Conservation (phyloP, 148 eudicot species). For the Amaranthus hypochondriacus region DNA sequence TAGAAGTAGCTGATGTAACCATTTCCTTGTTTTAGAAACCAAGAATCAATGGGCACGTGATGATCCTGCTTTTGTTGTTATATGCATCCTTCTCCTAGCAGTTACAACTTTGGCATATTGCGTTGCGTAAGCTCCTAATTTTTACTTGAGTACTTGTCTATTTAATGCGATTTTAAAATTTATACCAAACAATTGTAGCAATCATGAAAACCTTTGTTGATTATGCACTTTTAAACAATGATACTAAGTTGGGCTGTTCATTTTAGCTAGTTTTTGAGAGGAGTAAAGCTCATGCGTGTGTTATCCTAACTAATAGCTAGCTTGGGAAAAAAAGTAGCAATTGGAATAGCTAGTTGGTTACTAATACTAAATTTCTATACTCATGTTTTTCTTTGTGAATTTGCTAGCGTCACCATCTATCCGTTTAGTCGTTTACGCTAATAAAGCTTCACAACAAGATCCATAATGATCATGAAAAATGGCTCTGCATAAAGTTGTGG, state of each 20-base stretch:
- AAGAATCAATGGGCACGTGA: slow-evolving; percentile 99
- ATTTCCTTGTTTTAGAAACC: slow-evolving; percentile 63
- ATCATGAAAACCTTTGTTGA: not conserved
- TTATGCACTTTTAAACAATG: not conserved
- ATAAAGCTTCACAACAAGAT: not conserved
- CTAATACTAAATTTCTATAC: not conserved
- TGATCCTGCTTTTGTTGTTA: slow-evolving; percentile 98
- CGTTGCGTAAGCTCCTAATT: slow-evolving; percentile 70
- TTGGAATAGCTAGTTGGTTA: not conserved
- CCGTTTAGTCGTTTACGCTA: not conserved
- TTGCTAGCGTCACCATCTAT: not conserved
- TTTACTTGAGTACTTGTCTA: not conserved
- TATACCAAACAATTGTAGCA: not conserved
- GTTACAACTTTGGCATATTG: slow-evolving; percentile 87
- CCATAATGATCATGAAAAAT: not conserved
- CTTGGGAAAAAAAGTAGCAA: too few species aligned
- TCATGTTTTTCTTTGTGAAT: not conserved
- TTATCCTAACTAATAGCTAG: too few species aligned
- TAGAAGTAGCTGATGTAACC: slow-evolving; percentile 8
- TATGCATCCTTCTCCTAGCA: slow-evolving; percentile 80
- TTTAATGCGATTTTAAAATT: not conserved
- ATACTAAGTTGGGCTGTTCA: not conserved
- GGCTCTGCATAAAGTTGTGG: not conserved
- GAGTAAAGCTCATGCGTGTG: not conserved
- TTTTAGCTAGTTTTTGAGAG: not conserved